Base-by-base conservation (phyloP, 2,329 filamentous ascomycete genomes). In the Trichoderma endophyticum region DNA sequence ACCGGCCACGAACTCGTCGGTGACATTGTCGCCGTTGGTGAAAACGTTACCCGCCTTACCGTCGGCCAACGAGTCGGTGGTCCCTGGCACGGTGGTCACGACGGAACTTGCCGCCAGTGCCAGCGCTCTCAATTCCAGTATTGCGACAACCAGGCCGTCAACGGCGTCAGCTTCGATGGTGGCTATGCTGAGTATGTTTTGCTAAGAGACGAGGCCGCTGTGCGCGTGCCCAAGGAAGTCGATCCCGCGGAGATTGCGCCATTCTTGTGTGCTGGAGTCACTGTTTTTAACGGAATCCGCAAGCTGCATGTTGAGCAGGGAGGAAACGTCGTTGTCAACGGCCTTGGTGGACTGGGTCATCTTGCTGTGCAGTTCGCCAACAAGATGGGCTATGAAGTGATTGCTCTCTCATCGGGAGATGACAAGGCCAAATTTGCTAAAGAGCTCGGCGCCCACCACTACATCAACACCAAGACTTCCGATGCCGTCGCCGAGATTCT, bases 301-400 rank as follows among this genome's bases (percentile, higher is more conserved):
- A 87, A 88, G 79, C 82, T 87, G 74, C 78, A 83, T 30, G 81
- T 89, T 56, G 82, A 85, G 75, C 84, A 86, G 71, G 88, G 88
- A 12, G 83, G 80, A 24, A 73, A 86, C 0, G 86, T 90, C 0
- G 88, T 86, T 15, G 78, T 90, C 24, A 89, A 95, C 73, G 93
- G 92, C 14, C 84, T 95, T 2, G 90, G 94, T 63, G 93, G 93
- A 2, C 85, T 95, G 0, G 93, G 93, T 1, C 93, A 95, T 79
- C 80, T 95, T 30, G 93, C 91, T 0, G 90, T 95, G 28, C 92
- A 94, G 78, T 95, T 91, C 78, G 92, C 92, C 4, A 84, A 84
- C 64, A 90, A 90, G 81, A 93, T 94, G 92, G 93, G 93, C 4
- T 94, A 91, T 80, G 86, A 88, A 71, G 89, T 93, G 4, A 88